Percentiles rank a stretch among this genome's conserved stretches.
Conservation (phyloP, 2,329 filamentous ascomycete genomes). For the Hypoxylon sp. region DNA sequence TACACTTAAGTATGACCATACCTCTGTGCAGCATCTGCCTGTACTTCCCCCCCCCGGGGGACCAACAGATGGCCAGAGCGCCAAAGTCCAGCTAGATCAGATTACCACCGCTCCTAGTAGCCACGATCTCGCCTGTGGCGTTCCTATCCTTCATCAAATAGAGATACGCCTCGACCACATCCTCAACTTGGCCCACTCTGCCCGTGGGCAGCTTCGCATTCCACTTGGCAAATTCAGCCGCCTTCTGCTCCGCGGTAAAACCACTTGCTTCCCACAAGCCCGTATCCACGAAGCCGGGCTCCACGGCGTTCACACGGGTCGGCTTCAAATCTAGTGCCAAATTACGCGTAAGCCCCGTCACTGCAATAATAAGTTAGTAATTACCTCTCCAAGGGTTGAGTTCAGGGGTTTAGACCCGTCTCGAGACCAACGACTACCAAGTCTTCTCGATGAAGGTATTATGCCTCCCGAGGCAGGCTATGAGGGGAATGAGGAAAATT, state of each 20-base stretch:
- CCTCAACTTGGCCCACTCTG: constrained; percentile 39
- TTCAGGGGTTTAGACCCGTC: background rate
- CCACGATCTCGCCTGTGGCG: constrained; percentile 50
- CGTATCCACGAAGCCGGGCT: constrained; percentile 50
- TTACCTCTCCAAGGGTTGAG: background rate
- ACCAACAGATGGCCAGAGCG: background rate
- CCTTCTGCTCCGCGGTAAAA: constrained; percentile 23
- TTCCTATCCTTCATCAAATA: constrained; percentile 51
- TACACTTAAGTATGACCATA: background rate
- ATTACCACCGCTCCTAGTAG: constrained; percentile 48
- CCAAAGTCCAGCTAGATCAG: constrained; percentile 26
- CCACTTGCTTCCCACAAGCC: constrained; percentile 45
- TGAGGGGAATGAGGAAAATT: background rate
- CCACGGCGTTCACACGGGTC: constrained; percentile 50
- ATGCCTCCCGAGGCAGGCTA: background rate
- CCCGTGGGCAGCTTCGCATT: constrained; percentile 43
- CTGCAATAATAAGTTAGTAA: background rate
- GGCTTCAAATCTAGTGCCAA: constrained; percentile 51
- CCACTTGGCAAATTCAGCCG: constrained; percentile 25
- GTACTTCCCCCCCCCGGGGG: background rate
- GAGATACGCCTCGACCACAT: constrained; percentile 51
- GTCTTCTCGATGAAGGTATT: background rate
- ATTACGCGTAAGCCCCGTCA: constrained; percentile 47
- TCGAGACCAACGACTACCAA: background rate
- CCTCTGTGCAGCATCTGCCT: background rate